phyloP scores from a whole-genome alignment of 805 yeast species.

The Pichia gijzeniarum region DNA sequence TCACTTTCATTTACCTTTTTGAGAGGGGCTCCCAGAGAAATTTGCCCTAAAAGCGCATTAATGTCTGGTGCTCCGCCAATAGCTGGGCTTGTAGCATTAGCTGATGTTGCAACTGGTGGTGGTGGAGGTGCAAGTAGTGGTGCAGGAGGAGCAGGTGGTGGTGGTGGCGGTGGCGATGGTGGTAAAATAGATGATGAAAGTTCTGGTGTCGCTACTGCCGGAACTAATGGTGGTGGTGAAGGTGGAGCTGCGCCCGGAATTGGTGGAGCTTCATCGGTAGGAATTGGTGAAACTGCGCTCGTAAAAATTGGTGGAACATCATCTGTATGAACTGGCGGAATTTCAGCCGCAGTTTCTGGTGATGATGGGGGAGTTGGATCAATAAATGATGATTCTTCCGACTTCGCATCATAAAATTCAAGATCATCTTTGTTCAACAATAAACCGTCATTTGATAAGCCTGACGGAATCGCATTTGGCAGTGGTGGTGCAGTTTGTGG shows the following conservation, averaged over 20 bases:
- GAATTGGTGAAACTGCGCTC: conserved; percentile 1
- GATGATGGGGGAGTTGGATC: conserved; percentile 23
- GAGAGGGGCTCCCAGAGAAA: conserved; percentile 44
- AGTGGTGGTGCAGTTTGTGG: conserved; percentile 18
- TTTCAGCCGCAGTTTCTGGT: conserved; percentile 11
- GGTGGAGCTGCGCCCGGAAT: conserved; percentile 25
- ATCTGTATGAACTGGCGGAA: conserved; percentile 13
- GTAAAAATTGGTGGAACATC: conserved; percentile 14
- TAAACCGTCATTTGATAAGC: conserved; percentile 1
- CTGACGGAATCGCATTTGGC: conserved; percentile 19
- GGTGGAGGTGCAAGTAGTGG: conserved; percentile 28
- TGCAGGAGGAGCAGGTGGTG: conserved; percentile 29
- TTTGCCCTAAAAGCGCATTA: conserved; percentile 47
- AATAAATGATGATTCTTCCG: conserved; percentile 16
- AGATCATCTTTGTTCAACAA: not conserved
- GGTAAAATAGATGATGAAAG: conserved; percentile 25
- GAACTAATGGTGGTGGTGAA: conserved; percentile 30
- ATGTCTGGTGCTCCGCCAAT: conserved; percentile 29
- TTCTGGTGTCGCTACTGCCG: conserved; percentile 20
- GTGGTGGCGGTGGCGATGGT: conserved; percentile 29
- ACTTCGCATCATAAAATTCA: conserved; percentile 16
- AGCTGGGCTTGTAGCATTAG: conserved; percentile 33
- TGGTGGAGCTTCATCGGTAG: conserved; percentile 25
- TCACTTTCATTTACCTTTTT: conserved; percentile 45
- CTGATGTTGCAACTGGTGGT: conserved; percentile 27